These are phyloP conservation scores for Capsicum rhomboideum DNA, from an alignment of 257 asterid species.

Conservation along the genomic window DNA sequence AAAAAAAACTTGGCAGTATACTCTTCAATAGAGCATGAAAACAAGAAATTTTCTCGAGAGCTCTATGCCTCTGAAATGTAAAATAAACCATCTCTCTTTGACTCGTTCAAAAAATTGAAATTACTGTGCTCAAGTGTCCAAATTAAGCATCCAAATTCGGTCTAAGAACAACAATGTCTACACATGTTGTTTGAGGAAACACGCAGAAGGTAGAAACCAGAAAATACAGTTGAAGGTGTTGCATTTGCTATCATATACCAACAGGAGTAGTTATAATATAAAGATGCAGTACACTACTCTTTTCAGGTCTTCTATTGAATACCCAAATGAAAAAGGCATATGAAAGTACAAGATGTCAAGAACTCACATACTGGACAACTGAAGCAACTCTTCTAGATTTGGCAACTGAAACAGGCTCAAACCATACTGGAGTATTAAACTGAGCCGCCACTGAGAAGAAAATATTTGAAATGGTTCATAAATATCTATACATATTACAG, in stretches of 20 bases:
- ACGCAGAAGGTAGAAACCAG: background rate
- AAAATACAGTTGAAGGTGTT: background rate
- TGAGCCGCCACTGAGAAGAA: constrained; percentile 66
- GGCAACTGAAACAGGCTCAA: constrained; percentile 90
- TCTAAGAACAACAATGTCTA: background rate
- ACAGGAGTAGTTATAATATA: background rate
- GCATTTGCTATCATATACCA: background rate
- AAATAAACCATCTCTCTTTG: background rate
- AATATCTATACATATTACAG: background rate
- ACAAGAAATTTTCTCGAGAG: background rate
- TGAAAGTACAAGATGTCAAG: background rate
- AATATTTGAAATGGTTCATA: constrained; percentile 9
- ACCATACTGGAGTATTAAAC: constrained; percentile 67
- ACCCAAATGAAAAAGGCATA: background rate
- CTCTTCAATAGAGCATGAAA: background rate
- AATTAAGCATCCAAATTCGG: background rate
- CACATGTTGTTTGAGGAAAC: background rate
- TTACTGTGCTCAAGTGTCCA: background rate
- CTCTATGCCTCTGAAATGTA: background rate
- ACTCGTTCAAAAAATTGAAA: background rate
- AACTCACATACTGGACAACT: constrained; percentile 64
- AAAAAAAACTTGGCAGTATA: background rate
- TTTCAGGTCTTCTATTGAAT: background rate
- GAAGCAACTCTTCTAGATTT: constrained; percentile 79
- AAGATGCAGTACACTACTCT: background rate